A percentile compares a stretch with the other conserved stretches of the same genome.
Evolutionary conservation across 768 basidiomycete genomes (phyloP).

Genomic region (Chiua virens): DNA sequence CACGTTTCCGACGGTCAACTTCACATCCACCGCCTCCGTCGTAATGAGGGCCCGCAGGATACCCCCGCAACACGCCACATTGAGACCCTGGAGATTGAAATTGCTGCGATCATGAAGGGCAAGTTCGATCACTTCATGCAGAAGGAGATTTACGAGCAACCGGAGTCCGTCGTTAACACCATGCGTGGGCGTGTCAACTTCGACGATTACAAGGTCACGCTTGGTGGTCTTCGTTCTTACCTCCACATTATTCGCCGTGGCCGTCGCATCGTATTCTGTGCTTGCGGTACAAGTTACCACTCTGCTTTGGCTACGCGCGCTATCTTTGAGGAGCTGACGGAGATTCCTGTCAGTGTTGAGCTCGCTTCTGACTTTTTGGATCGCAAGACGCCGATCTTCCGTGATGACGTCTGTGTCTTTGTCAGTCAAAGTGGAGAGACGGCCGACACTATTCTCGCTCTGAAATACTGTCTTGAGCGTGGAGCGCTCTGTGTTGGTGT

Average conservation of each 20-base stretch:
- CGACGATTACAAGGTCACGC: constrained; percentile 84
- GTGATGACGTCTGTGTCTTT: constrained; percentile 96
- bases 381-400: constrained; percentile 98
- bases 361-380: constrained; percentile 98
- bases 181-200: constrained; percentile 99
- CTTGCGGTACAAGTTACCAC: constrained; percentile 99
- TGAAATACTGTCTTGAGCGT: constrained; percentile 95
- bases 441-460: constrained; percentile 93
- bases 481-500: constrained; percentile 97
- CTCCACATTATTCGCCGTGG: constrained; percentile 94
- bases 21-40: constrained; percentile 96
- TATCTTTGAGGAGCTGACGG: constrained; percentile 98
- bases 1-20: constrained; percentile 97
- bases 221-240: constrained; percentile 94
- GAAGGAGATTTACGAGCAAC: constrained; percentile 99
- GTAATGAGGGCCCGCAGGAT: constrained; percentile 70
- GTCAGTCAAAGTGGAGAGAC: constrained; percentile 98
- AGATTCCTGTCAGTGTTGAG: constrained; percentile 97
- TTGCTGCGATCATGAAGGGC: constrained; percentile 99
- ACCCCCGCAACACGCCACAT: constrained; percentile 78
- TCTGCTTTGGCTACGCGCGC: constrained; percentile 95
- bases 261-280: constrained; percentile 92
- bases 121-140: constrained; percentile 99
- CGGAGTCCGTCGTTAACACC: constrained; percentile 99
- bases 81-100: constrained; percentile 96